These are phyloP conservation scores for Magnusiomyces tetraspermus DNA, from an alignment of 1,139 yeast species.

Conservation along the genomic window DNA sequence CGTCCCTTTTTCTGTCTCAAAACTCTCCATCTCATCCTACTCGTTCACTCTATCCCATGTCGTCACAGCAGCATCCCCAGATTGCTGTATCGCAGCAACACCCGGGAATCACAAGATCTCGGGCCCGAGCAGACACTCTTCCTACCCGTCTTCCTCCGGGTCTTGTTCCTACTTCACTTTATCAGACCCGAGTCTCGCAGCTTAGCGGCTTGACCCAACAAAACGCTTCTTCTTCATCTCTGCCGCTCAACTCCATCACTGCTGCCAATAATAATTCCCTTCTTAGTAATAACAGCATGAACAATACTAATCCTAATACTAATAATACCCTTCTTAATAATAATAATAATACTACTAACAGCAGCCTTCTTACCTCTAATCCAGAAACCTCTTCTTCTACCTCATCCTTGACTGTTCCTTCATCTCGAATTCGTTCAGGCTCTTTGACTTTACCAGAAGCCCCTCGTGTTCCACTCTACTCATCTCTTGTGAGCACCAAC, in stretches of 20 bases:
- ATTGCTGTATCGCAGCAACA: slow-evolving; percentile 2
- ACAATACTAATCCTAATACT: too few relatives aligned
- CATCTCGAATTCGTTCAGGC: slow-evolving; percentile 28
- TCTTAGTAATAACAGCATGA: too few relatives aligned
- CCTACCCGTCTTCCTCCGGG: slow-evolving; percentile 36
- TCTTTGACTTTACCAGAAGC: slow-evolving; percentile 28
- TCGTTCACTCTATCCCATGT: too few relatives aligned
- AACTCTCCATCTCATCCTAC: not conserved
- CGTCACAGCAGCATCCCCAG: slow-evolving; percentile 8
- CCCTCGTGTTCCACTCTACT: slow-evolving; percentile 20
- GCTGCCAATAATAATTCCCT: too few relatives aligned
- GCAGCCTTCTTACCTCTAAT: not conserved
- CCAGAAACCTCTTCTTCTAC: slow-evolving; percentile 2
- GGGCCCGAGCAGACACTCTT: slow-evolving; percentile 39
- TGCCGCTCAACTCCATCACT: too few relatives aligned
- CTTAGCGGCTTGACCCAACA: not conserved
- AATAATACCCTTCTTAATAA: too few relatives aligned
- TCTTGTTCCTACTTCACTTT: not conserved
- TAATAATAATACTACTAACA: too few relatives aligned
- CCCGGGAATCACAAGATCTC: slow-evolving; percentile 17
- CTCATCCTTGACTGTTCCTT: slow-evolving; percentile 7
- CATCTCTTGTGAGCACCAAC: slow-evolving; percentile 26
- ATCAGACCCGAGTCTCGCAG: not conserved
- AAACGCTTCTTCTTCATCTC: slow-evolving; percentile 15
- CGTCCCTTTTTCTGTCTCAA: too few relatives aligned